These are phyloP conservation scores for Alnus glutinosa DNA, from an alignment of 306 rosid species.

Conservation along the genomic window DNA sequence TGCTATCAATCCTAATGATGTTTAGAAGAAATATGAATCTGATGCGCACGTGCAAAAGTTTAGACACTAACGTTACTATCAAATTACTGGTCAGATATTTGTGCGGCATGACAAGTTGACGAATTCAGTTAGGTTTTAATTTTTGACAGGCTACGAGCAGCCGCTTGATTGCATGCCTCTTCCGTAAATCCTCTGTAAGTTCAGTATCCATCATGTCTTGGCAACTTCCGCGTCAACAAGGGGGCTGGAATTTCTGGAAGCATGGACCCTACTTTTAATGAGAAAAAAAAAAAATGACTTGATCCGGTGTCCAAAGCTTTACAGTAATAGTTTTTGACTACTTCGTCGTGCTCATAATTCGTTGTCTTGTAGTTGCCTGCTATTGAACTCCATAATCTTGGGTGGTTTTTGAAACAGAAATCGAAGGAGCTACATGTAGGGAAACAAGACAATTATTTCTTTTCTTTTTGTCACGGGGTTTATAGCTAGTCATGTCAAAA, in stretches of 20 bases:
- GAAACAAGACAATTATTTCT: too few species aligned
- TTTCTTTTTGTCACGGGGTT: too few species aligned
- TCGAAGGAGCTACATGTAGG: too few species aligned
- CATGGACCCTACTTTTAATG: not conserved
- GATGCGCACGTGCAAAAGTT: not conserved
- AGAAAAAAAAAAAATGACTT: too few species aligned
- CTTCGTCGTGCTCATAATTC: too few species aligned
- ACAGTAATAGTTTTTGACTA: too few species aligned
- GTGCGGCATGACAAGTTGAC: not conserved
- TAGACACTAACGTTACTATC: not conserved
- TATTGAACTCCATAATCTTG: too few species aligned
- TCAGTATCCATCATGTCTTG: not conserved
- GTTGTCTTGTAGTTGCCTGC: too few species aligned
- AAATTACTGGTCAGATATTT: slow-evolving; percentile 1
- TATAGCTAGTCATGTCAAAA: too few species aligned
- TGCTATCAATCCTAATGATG: not conserved
- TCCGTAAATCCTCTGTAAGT: not conserved
- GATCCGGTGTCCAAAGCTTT: too few species aligned
- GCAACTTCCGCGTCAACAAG: not conserved
- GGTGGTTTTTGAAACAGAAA: too few species aligned
- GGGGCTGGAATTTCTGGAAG: not conserved
- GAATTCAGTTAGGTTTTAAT: not conserved
- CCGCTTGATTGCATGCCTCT: not conserved
- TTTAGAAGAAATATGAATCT: not conserved
- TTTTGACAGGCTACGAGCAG: not conserved